A percentile compares a stretch with the other conserved stretches of the same genome.
These are phyloP conservation scores for Tephrocybe sp. DNA, from an alignment of 768 basidiomycete species.

Conservation along the genomic window DNA sequence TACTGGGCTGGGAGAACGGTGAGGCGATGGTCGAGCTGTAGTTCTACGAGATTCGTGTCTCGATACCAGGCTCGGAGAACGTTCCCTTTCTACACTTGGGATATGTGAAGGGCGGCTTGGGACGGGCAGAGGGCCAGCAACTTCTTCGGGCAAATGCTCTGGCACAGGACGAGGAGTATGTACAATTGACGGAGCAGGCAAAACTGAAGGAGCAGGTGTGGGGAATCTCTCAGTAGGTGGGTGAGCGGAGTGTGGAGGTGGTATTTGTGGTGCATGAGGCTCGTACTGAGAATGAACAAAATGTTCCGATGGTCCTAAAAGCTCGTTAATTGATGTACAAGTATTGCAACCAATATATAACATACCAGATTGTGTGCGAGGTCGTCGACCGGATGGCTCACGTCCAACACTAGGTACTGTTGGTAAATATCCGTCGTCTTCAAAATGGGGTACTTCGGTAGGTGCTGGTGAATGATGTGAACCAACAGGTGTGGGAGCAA, in stretches of 20 bases:
- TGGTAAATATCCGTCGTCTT: background rate
- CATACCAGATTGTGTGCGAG: slow-evolving; percentile 12
- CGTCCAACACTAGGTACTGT: slow-evolving; percentile 3
- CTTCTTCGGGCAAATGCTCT: background rate
- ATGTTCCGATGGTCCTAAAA: background rate
- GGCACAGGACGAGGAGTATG: too few relatives aligned
- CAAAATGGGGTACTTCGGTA: slow-evolving; percentile 10
- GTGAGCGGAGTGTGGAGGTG: slow-evolving; percentile 2
- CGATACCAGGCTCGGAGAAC: background rate
- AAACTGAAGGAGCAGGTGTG: slow-evolving; percentile 2
- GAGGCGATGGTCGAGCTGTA: slow-evolving; percentile 4
- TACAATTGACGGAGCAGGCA: too few relatives aligned
- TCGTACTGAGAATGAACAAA: slow-evolving; percentile 5
- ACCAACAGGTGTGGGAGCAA: slow-evolving; percentile 12
- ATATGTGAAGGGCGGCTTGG: slow-evolving; percentile 1
- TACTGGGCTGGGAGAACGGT: slow-evolving; percentile 5
- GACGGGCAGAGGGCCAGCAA: background rate
- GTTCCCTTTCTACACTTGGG: background rate
- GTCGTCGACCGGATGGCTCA: background rate
- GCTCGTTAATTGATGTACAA: background rate
- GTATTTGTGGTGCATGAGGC: background rate
- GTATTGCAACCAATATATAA: background rate
- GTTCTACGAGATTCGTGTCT: slow-evolving; percentile 3
- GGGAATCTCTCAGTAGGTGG: background rate
- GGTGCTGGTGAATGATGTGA: slow-evolving; percentile 14